phyloP scores from a whole-genome alignment of 2,329 filamentous ascomycete genomes.

The Sclerotinia glacialis region DNA sequence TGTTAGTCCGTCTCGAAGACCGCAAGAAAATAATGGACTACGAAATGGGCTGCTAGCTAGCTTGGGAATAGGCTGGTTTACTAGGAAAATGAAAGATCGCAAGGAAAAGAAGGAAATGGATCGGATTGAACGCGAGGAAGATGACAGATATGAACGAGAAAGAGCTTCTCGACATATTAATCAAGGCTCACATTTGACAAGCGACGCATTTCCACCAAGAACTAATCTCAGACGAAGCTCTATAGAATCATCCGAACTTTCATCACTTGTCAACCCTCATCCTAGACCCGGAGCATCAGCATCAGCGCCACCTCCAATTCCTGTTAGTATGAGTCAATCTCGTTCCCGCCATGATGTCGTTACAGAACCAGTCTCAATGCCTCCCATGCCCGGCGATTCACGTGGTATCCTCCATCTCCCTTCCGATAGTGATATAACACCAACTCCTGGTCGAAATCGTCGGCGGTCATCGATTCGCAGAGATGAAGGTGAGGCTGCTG shows the following conservation, averaged over 20 bases:
- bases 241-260: constrained; percentile 36
- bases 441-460: constrained; percentile 40
- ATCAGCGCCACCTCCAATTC: constrained; percentile 40
- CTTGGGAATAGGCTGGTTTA: constrained; percentile 66
- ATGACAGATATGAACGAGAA: constrained; percentile 51
- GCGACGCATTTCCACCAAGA: constrained; percentile 57
- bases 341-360: constrained; percentile 44
- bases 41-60: constrained; percentile 53
- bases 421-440: constrained; percentile 26
- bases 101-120: constrained; percentile 44
- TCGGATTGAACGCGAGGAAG: constrained; percentile 42
- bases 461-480: constrained; percentile 49
- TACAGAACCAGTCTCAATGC: constrained; percentile 48
- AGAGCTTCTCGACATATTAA: constrained; percentile 55
- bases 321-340: constrained; percentile 30
- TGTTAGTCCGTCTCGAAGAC: constrained; percentile 55
- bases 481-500: constrained; percentile 45
- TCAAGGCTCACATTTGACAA: constrained; percentile 61
- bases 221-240: constrained; percentile 43
- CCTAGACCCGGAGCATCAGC: constrained; percentile 42
- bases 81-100: constrained; percentile 61
- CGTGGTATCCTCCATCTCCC: constrained; percentile 44
- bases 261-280: constrained; percentile 36
- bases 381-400: constrained; percentile 53
- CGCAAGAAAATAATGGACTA: constrained; percentile 35